Evolutionary conservation across 495 filamentous ascomycete genomes (phyloP), one percentile per base, ranked within the genome.

Genomic region (Neurospora africana): DNA sequence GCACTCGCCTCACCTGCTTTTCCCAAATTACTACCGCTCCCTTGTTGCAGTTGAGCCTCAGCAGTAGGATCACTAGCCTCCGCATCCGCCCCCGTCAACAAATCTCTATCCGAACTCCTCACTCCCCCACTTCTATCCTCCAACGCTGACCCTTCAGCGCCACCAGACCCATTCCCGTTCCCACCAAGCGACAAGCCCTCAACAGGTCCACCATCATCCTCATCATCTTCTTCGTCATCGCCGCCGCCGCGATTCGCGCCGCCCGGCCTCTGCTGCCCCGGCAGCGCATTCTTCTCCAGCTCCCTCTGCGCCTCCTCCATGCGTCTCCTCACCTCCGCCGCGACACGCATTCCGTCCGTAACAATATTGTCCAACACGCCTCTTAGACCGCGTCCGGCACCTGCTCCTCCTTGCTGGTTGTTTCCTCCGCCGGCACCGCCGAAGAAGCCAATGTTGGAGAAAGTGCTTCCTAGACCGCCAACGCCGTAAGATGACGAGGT

Each of bases 291-390:
- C 81, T 89, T 90, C 79, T 95, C 93, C 68, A 97, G 82, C 73
- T 96, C 93, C 72, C 85, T 87, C 79, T 96, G 93, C 41, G 92
- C 93, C 76, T 98, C 95, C 76, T 99, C 95, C 90, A 98, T 95
- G 21, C 94, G 83, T 72, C 94, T 87, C 74, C 91, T 86, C 40
- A 98, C 94, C 82, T 99, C 95, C 8, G 89, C 91, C 0, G 95
- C 96, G 68, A 98, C 94, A 41, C 94, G 89, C 88, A 98, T 97
- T 36, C 95, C 95, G 77, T 99, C 95, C 5, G 91, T 94, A 73
- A 98, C 95, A 73, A 99, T 98, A 76, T 97, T 97, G 80, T 99
- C 95, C 13, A 99, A 82, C 69, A 99, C 94, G 19, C 95, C 95
- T 38, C 95, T 86, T 10, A 99, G 85, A 13, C 95, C 93, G 71